These are phyloP conservation scores for Extremus antarcticus DNA, from an alignment of 495 filamentous ascomycete species.

Conservation along the genomic window DNA sequence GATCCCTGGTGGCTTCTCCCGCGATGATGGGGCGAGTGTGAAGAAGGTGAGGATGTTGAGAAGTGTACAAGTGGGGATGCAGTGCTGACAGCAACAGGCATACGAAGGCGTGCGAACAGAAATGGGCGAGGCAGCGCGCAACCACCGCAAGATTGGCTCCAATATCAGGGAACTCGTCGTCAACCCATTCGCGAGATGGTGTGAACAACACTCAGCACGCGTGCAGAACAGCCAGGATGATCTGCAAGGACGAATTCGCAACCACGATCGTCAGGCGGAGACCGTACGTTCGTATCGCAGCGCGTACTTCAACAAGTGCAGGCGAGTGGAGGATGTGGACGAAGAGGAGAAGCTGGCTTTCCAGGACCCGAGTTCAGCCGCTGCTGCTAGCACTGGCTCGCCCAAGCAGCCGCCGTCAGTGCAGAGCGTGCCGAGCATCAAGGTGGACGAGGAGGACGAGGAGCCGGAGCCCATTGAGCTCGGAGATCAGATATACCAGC, in stretches of 20 bases:
- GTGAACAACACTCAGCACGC: conserved; percentile 81
- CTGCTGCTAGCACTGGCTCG: conserved; percentile 35
- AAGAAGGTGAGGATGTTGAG: conserved; percentile 56
- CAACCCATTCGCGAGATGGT: conserved; percentile 86
- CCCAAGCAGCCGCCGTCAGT: conserved; percentile 1
- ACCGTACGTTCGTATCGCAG: conserved; percentile 83
- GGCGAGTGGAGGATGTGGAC: conserved; percentile 87
- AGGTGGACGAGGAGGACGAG: conserved; percentile 43
- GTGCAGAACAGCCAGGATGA: conserved; percentile 91
- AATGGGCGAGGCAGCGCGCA: conserved; percentile 85
- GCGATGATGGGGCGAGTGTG: conserved; percentile 93
- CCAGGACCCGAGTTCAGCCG: conserved; percentile 56
- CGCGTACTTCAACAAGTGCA: conserved; percentile 97
- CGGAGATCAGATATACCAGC: conserved; percentile 73
- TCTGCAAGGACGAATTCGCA: conserved; percentile 76
- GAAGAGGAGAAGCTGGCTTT: conserved; percentile 98
- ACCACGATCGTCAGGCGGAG: conserved; percentile 85
- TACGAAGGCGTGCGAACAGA: conserved; percentile 91
- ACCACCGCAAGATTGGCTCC: conserved; percentile 86
- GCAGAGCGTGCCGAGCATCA: conserved; percentile 41
- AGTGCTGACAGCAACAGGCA: conserved; percentile 44
- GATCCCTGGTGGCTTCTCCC: conserved; percentile 71
- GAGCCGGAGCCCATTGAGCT: conserved; percentile 80
- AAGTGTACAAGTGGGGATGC: not conserved
- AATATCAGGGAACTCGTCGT: conserved; percentile 95